A percentile compares a stretch with the other conserved stretches of the same genome.
Conservation (phyloP, 108 stramenopile genomes). For the Discostella stelligeroides region DNA sequence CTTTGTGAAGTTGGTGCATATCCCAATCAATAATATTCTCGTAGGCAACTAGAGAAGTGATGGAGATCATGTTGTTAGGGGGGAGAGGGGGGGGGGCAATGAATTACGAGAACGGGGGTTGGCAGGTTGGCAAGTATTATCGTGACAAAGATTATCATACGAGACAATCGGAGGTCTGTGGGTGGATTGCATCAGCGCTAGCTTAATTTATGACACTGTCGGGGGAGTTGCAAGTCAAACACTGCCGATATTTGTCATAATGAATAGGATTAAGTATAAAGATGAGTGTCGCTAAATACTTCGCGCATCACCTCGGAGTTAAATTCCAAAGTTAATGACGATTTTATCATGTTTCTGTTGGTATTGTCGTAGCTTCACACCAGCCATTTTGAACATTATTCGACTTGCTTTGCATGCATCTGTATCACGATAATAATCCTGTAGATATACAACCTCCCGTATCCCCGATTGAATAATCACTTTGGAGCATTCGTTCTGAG, state of each 20-base stretch:
- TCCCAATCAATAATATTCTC: constrained; percentile 99
- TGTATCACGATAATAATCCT: constrained; percentile 91
- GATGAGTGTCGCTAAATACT: not conserved
- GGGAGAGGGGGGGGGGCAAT: not conserved
- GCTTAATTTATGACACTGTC: too few relatives aligned
- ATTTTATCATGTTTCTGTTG: constrained; percentile 41
- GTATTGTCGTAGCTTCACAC: constrained; percentile 70
- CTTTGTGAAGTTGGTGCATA: constrained; percentile 99
- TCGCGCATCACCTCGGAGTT: not conserved
- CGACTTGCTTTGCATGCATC: constrained; percentile 87
- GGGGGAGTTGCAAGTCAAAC: too few relatives aligned
- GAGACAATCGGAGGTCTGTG: too few relatives aligned
- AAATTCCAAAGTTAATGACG: constrained; percentile 19
- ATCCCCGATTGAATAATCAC: constrained; percentile 97
- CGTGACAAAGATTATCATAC: too few relatives aligned
- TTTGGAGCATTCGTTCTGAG: constrained; percentile 91
- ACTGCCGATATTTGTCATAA: too few relatives aligned
- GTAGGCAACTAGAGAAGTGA: constrained; percentile 73
- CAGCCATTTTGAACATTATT: constrained; percentile 89
- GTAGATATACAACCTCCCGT: constrained; percentile 92
- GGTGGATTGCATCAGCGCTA: too few relatives aligned
- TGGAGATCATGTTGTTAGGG: not conserved
- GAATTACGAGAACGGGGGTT: too few relatives aligned
- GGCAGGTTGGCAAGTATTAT: too few relatives aligned
- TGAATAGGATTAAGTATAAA: too few relatives aligned